Conservation (phyloP, 1,139 yeast genomes). For the Suhomyces atakaporum region DNA sequence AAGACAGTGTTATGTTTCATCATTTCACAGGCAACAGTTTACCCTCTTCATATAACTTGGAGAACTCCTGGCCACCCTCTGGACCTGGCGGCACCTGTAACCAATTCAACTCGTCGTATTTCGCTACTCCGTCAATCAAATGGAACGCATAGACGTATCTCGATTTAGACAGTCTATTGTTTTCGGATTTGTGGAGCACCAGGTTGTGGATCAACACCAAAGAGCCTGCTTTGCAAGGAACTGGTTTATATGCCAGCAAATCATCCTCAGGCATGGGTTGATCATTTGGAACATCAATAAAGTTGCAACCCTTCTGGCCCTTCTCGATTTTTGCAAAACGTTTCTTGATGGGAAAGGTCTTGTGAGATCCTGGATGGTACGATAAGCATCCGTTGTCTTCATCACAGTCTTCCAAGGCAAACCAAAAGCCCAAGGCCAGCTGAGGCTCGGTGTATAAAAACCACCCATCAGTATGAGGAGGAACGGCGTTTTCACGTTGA, state of each 20-base stretch:
- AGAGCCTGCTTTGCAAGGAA: conserved; percentile 73
- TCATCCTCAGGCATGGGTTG: conserved; percentile 23
- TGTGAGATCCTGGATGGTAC: conserved; percentile 76
- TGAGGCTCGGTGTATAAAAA: conserved; percentile 74
- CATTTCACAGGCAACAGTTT: conserved; percentile 24
- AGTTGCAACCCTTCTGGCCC: conserved; percentile 54
- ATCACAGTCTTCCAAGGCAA: conserved; percentile 77
- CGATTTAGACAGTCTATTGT: conserved; percentile 55
- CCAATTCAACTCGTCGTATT: conserved; percentile 72
- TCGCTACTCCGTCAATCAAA: conserved; percentile 63
- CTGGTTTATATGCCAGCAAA: conserved; percentile 44
- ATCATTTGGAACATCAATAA: conserved; percentile 33
- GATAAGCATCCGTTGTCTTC: conserved; percentile 67
- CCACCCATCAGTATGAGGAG: conserved; percentile 77
- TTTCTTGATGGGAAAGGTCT: conserved; percentile 55
- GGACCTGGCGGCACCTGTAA: conserved; percentile 66
- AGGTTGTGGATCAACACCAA: conserved; percentile 68
- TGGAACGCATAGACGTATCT: conserved; percentile 82
- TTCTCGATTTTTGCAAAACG: conserved; percentile 61
- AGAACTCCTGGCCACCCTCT: conserved; percentile 63
- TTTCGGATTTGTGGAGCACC: conserved; percentile 71
- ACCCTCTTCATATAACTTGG: conserved; percentile 41
- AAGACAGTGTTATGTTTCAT: background rate
- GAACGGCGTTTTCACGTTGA: conserved; percentile 67
- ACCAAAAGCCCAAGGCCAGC: conserved; percentile 79